Evolutionary conservation across 2,329 filamentous ascomycete genomes (phyloP), one percentile per base, ranked within the genome.

Genomic region (Exserohilum rostratum): DNA sequence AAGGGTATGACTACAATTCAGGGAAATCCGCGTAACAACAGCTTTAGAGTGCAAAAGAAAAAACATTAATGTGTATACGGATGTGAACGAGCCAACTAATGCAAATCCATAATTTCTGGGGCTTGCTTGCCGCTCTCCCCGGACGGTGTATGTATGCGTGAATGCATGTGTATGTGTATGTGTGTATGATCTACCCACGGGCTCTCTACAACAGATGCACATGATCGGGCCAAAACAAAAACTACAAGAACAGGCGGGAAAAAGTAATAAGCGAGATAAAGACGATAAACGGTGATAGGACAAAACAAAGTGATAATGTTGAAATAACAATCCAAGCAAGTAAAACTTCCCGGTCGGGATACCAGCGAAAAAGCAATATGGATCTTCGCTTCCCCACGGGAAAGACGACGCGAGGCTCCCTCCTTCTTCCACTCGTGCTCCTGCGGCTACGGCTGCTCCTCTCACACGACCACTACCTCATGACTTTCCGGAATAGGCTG

Each of bases 401-500:
- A 45, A 45, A 34, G 42, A 35, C 7, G 43, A 35, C 30, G 42
- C 42, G 30, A 34, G 18, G 25, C 39, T 22, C 10, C 7, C 7
- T 18, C 22, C 18, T 22, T 5, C 11, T 18, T 39, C 17, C 4
- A 2, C 31, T 33, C 31, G n/a, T 33, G 6, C 31, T 33, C 31
- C n/a, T 6, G n/a, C n/a, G n/a, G n/a, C n/a, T n/a, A n/a, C n/a
- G n/a, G n/a, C 12, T n/a, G n/a, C 25, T 30, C 25, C 29, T 29
- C 39, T 33, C 43, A 46, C 43, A 46, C 31, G 43, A 35, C n/a
- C 43, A 46, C 31, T 12, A 27, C 20, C 51, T 54, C 27, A 45
- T 54, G 51, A 54, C 51, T 53, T n/a, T 22, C 44, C 29, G n/a
- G 12, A 46, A 42, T 48, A 13, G 44, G 34, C 17, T 42, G 31